A percentile compares a stretch with the other conserved stretches of the same genome.
These are phyloP conservation scores for Macadamia tetraphylla DNA, from an alignment of 164 flowering plant species.

Conservation along the genomic window DNA sequence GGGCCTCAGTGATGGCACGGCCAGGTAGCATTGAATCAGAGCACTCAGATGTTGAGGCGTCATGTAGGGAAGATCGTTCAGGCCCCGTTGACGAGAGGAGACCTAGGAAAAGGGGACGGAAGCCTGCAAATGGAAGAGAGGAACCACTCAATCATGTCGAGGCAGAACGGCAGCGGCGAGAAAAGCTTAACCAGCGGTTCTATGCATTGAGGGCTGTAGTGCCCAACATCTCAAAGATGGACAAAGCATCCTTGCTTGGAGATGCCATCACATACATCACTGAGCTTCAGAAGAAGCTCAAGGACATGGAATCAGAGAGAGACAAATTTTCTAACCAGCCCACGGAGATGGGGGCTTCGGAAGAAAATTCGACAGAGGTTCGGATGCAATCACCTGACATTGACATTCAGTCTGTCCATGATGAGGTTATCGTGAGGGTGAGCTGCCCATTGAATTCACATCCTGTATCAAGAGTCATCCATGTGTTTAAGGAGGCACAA, in stretches of 20 bases:
- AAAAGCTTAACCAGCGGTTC: slow-evolving; percentile 52
- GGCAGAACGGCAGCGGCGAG: slow-evolving; percentile 49
- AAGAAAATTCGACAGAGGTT: slow-evolving; percentile 22
- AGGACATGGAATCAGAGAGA: slow-evolving; percentile 45
- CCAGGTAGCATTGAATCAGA: slow-evolving; percentile 48
- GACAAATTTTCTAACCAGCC: slow-evolving; percentile 37
- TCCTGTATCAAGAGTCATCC: slow-evolving; percentile 67
- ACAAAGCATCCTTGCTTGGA: slow-evolving; percentile 50
- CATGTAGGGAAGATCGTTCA: slow-evolving; percentile 51
- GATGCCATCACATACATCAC: slow-evolving; percentile 51
- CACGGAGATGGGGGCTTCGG: slow-evolving; percentile 29
- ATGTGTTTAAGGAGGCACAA: slow-evolving; percentile 63
- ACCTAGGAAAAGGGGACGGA: slow-evolving; percentile 86
- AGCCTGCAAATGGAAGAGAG: slow-evolving; percentile 96
- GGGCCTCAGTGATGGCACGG: slow-evolving; percentile 33
- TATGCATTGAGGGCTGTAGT: slow-evolving; percentile 53
- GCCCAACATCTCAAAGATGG: slow-evolving; percentile 58
- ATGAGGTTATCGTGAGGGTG: slow-evolving; percentile 65
- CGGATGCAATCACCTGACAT: slow-evolving; percentile 28
- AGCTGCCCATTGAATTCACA: slow-evolving; percentile 65
- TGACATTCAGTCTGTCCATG: slow-evolving; percentile 48
- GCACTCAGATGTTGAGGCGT: slow-evolving; percentile 72
- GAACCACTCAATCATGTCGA: slow-evolving; percentile 96
- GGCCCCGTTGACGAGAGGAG: slow-evolving; percentile 50
- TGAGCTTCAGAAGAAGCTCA: slow-evolving; percentile 43